Base-by-base conservation (phyloP, 306 rosid genomes). In the Castanopsis chinensis region DNA sequence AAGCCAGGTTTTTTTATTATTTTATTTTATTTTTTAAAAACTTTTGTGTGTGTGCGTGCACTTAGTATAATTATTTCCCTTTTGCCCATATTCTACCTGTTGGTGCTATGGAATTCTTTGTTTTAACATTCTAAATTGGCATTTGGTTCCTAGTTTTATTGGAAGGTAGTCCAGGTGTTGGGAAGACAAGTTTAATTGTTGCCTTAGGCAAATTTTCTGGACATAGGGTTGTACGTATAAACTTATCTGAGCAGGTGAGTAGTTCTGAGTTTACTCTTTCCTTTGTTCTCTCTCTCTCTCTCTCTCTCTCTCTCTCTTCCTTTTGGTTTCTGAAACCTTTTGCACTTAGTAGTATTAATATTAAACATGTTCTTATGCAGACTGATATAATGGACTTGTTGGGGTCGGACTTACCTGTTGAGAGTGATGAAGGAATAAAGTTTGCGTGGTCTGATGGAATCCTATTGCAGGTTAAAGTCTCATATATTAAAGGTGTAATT, bases 101-200 rank as follows among this genome's bases (percentile, higher is more conserved):
- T 73, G n/a, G 20, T 80, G 76, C 68, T 10, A 30, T 68, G 2
- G 45, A 21, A 68, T 57, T 69, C 32, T 72, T 17, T 18, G 11
- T 54, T 67, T 28, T 76, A 37, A 61, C 69, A 73, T 67, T 76
- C 80, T 79, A 71, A 70, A 56, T 71, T 77, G 53, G 64, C 37
- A 45, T 55, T 35, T 79, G 75, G 54, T 51, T 78, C 91, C 77
- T 88, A 92, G 97, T 95, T 86, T 82, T 95, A 83, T 86, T 95
- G 74, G 99, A 95, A 86, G 99, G 99, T 18, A 92, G 99, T 82
- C 99, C 99, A 20, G 99, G 99, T 80, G 99, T 95, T 54, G 99
- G 99, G 84, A 95, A 95, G 82, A 95, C 99, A 58, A 95, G 97
- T 89, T 90, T 95, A 77, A 76, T 95, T 85, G 89, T 87, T 86